A percentile compares a stretch with the other conserved stretches of the same genome.
Evolutionary conservation across 352 stramenopile species (phyloP).

Genomic region (Blastocystis sp.): DNA sequence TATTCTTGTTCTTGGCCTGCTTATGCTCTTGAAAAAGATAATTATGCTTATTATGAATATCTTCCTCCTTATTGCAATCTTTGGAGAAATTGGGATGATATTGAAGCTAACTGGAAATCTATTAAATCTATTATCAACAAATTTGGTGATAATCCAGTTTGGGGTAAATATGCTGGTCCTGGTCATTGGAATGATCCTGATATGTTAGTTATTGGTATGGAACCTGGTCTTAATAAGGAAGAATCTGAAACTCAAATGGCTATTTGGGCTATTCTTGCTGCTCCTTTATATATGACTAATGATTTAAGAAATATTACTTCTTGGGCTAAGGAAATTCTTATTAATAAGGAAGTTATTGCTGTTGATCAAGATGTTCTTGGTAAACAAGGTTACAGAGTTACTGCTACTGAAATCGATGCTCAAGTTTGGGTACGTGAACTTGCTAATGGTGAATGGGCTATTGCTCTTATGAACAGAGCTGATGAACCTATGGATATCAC

Average conservation of each 20-base stretch:
- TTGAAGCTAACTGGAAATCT: conserved; percentile 41
- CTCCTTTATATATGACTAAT: conserved; percentile 43
- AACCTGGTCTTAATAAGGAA: conserved; percentile 39
- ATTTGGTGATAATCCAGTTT: conserved; percentile 38
- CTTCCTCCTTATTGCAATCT: conserved; percentile 43
- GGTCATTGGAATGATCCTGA: conserved; percentile 44
- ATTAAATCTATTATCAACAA: conserved; percentile 43
- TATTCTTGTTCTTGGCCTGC: conserved; percentile 43
- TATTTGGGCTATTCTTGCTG: conserved; percentile 43
- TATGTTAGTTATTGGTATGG: conserved; percentile 40
- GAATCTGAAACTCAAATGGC: conserved; percentile 42
- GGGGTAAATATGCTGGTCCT: conserved; percentile 38
- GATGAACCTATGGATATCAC: conserved; percentile 26
- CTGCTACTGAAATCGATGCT: not conserved
- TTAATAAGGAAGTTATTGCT: conserved; percentile 45
- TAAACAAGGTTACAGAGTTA: conserved; percentile 38
- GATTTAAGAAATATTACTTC: conserved; percentile 41
- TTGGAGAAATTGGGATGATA: conserved; percentile 45
- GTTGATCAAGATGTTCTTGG: conserved; percentile 44
- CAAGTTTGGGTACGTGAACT: conserved; percentile 29
- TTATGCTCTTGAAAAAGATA: conserved; percentile 39
- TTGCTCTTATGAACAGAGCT: conserved; percentile 32
- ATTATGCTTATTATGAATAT: no score
- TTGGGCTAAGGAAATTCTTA: conserved; percentile 40
- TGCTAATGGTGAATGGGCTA: conserved; percentile 34